A percentile compares a stretch with the other conserved stretches of the same genome.
Evolutionary conservation across 2,329 filamentous ascomycete genomes (phyloP).

Genomic region (Talaromyces sp.): DNA sequence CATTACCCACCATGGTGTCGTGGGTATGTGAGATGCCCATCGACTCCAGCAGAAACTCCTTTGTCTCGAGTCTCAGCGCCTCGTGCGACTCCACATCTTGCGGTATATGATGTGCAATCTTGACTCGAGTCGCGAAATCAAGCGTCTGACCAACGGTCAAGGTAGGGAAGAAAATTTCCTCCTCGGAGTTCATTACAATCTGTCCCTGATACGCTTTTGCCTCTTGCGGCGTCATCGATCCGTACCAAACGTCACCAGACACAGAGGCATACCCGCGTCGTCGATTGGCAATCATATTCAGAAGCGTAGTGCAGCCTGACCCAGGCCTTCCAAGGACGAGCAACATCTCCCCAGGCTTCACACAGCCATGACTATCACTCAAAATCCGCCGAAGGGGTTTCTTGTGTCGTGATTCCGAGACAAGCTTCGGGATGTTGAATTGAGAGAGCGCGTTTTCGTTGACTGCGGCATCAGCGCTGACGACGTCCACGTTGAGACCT

Average conservation of each 20-base stretch:
- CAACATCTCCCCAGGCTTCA: constrained; percentile 70
- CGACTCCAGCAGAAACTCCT: constrained; percentile 56
- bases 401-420: constrained; percentile 53
- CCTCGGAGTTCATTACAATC: constrained; percentile 56
- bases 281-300: constrained; percentile 67
- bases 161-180: constrained; percentile 51
- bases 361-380: constrained; percentile 62
- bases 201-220: constrained; percentile 52
- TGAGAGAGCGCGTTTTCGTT: constrained; percentile 63
- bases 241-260: constrained; percentile 58
- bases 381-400: constrained; percentile 61
- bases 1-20: constrained; percentile 66
- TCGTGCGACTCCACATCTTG: constrained; percentile 42
- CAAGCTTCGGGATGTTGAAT: constrained; percentile 53
- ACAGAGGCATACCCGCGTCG: constrained; percentile 57
- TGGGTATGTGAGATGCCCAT: constrained; percentile 58
- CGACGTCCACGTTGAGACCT: constrained; percentile 60
- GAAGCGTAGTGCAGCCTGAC: constrained; percentile 66
- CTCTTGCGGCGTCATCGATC: constrained; percentile 42
- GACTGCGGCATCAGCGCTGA: constrained; percentile 59
- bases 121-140: constrained; percentile 56
- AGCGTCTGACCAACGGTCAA: constrained; percentile 52
- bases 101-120: constrained; percentile 51
- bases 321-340: constrained; percentile 67
- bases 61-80: constrained; percentile 47